phyloP scores from a whole-genome alignment of 2,329 filamentous ascomycete genomes.

The Stachybotrys echinatus region DNA sequence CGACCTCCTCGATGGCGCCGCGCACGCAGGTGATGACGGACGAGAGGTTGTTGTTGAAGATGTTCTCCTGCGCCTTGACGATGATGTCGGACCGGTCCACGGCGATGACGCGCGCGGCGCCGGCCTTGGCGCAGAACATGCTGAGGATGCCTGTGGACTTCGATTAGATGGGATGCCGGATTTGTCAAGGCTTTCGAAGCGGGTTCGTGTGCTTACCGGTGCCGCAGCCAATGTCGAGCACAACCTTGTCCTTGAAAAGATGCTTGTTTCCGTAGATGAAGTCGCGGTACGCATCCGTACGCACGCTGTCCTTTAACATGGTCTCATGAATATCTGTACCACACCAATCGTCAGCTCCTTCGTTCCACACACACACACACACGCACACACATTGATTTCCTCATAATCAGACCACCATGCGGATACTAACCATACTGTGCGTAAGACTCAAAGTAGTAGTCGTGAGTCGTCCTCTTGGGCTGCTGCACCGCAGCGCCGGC shows the following conservation, averaged over 20 bases:
- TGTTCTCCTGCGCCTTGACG: slow-evolving; percentile 76
- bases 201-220: slow-evolving; percentile 39
- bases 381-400: too few species aligned
- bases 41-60: slow-evolving; percentile 73
- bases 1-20: slow-evolving; percentile 85
- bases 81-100: slow-evolving; percentile 93
- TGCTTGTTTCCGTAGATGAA: slow-evolving; percentile 92
- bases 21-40: slow-evolving; percentile 72
- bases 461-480: slow-evolving; percentile 25
- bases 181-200: background rate
- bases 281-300: slow-evolving; percentile 88
- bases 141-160: slow-evolving; percentile 65
- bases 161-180: background rate
- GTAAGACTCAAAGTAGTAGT: slow-evolving; percentile 57
- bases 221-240: slow-evolving; percentile 87
- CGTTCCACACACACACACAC: background rate
- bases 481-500: background rate
- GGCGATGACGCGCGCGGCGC: slow-evolving; percentile 79
- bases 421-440: slow-evolving; percentile 48
- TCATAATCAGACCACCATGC: background rate
- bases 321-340: slow-evolving; percentile 79
- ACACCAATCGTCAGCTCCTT: background rate
- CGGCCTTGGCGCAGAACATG: slow-evolving; percentile 91
- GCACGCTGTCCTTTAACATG: slow-evolving; percentile 87
- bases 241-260: slow-evolving; percentile 77